phyloP scores from a whole-genome alignment of 306 rosid species.

The Acmispon strigosus region DNA sequence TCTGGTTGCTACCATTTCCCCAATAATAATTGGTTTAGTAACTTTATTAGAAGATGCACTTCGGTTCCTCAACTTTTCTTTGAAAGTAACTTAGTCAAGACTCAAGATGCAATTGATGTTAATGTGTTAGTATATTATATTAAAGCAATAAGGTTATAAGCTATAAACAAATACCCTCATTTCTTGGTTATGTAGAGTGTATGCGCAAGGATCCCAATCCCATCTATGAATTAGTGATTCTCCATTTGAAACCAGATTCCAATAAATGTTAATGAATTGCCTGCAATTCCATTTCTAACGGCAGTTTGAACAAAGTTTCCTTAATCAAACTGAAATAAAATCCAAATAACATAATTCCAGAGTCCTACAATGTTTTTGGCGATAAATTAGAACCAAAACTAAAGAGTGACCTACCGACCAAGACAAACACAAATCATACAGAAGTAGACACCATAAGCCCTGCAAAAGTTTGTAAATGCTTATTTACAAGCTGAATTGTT shows the following conservation, averaged over 20 bases:
- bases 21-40: too few species aligned
- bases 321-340: background rate
- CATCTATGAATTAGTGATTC: background rate
- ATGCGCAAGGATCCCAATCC: background rate
- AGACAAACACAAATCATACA: constrained; percentile 15
- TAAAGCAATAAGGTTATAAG: too few species aligned
- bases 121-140: too few species aligned
- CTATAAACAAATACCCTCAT: background rate
- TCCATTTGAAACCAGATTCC: background rate
- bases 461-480: constrained; percentile 16
- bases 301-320: background rate
- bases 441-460: constrained; percentile 6
- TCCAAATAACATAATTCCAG: background rate
- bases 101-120: too few species aligned
- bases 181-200: background rate
- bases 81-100: too few species aligned
- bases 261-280: background rate
- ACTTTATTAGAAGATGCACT: too few species aligned
- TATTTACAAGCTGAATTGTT: constrained; percentile 47
- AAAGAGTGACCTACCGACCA: background rate
- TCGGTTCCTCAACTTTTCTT: too few species aligned
- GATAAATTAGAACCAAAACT: background rate
- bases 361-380: background rate
- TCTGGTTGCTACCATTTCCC: too few species aligned
- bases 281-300: background rate